Evolutionary conservation across 768 basidiomycete species (phyloP).

Genomic region (Pleurotus tuoliensis): DNA sequence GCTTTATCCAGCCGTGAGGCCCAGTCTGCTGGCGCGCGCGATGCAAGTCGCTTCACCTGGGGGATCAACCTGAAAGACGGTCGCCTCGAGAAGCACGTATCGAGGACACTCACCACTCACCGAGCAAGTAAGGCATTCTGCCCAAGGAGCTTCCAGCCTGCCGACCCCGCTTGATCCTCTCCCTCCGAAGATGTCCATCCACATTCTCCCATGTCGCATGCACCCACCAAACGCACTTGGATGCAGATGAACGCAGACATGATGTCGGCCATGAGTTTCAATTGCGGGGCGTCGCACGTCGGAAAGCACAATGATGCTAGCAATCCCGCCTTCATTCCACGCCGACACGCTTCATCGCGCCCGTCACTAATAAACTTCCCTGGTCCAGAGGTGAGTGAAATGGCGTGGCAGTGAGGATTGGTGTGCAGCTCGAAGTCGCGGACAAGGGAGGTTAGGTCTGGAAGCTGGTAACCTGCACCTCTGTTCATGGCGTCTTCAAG

Average conservation of each 20-base stretch:
- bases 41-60: slow-evolving; percentile 29
- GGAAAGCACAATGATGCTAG: slow-evolving; percentile 60
- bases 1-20: slow-evolving; percentile 34
- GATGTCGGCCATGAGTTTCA: slow-evolving; percentile 49
- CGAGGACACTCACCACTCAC: slow-evolving; percentile 33
- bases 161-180: not conserved
- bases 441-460: slow-evolving; percentile 14
- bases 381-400: slow-evolving; percentile 12
- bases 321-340: slow-evolving; percentile 40
- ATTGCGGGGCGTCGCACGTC: slow-evolving; percentile 50
- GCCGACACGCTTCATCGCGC: slow-evolving; percentile 14
- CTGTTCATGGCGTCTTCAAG: not conserved
- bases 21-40: slow-evolving; percentile 33
- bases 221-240: slow-evolving; percentile 23
- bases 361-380: slow-evolving; percentile 19
- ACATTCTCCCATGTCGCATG: slow-evolving; percentile 8
- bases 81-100: not conserved
- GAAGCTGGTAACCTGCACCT: slow-evolving; percentile 16
- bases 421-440: slow-evolving; percentile 14
- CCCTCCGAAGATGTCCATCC: slow-evolving; percentile 16
- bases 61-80: slow-evolving; percentile 32
- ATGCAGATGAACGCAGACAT: slow-evolving; percentile 37
- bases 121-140: slow-evolving; percentile 28
- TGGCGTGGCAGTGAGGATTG: slow-evolving; percentile 13
- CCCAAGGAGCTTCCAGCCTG: slow-evolving; percentile 17